These are phyloP conservation scores for Fusarium albidum DNA, from an alignment of 2,329 filamentous ascomycete species.

Conservation along the genomic window DNA sequence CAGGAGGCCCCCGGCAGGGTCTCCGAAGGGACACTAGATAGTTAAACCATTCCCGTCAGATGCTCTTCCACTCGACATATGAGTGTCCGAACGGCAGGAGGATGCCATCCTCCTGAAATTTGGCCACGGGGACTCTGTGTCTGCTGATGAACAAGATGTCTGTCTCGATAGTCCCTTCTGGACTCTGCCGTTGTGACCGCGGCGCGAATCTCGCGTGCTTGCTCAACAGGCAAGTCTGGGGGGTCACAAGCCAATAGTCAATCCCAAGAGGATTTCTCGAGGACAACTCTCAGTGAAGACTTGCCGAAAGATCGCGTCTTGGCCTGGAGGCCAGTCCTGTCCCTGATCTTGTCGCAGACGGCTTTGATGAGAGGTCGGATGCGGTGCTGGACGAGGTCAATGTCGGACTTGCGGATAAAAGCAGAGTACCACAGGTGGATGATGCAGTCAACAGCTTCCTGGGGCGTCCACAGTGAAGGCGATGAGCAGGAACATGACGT, in stretches of 20 bases:
- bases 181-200: background rate
- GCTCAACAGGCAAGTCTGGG: background rate
- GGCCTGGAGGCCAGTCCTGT: background rate
- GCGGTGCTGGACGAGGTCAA: background rate
- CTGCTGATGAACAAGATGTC: too few relatives aligned
- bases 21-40: too few relatives aligned
- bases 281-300: background rate
- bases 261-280: conserved; percentile 7
- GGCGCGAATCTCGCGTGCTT: background rate
- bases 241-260: conserved; percentile 1
- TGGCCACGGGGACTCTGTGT: too few relatives aligned
- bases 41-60: too few relatives aligned
- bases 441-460: conserved; percentile 3
- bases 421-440: conserved; percentile 24
- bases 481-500: conserved; percentile 12
- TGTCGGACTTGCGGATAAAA: conserved; percentile 4
- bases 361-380: conserved; percentile 1
- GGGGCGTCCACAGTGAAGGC: background rate
- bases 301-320: background rate
- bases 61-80: too few relatives aligned
- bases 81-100: too few relatives aligned
- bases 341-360: background rate
- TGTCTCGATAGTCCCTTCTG: background rate
- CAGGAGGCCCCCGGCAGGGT: too few relatives aligned
- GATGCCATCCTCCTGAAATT: too few relatives aligned